These are phyloP conservation scores for Polyporus tsugae DNA, from an alignment of 1,284 basidiomycete species.

Conservation along the genomic window DNA sequence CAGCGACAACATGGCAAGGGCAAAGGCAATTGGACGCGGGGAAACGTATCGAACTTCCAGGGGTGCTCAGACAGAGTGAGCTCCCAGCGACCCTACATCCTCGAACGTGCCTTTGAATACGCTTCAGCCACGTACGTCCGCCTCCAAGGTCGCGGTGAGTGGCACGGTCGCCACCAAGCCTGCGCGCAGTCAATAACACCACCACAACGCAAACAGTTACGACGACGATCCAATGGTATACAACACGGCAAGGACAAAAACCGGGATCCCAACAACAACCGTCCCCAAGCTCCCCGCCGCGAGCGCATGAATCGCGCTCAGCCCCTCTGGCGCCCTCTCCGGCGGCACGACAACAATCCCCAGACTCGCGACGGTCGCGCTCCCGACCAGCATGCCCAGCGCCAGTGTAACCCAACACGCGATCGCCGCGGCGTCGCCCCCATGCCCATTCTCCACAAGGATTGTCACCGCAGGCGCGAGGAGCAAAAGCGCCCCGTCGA, in stretches of 20 bases:
- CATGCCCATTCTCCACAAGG: background rate
- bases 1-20: background rate
- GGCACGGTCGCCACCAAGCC: background rate
- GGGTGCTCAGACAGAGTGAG: background rate
- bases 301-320: background rate
- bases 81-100: background rate
- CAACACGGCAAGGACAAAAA: background rate
- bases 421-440: background rate
- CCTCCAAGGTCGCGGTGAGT: background rate
- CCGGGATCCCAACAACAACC: background rate
- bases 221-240: background rate
- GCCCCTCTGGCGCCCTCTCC: background rate
- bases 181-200: background rate
- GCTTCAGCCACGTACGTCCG: background rate
- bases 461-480: background rate
- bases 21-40: background rate
- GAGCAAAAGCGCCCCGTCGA: background rate
- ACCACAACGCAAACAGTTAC: background rate
- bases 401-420: background rate
- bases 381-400: background rate
- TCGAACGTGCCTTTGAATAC: background rate
- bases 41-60: background rate
- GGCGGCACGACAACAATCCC: background rate
- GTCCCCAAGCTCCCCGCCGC: constrained; percentile 3
- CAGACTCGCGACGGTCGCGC: background rate